phyloP scores from a whole-genome alignment of 2,329 filamentous ascomycete genomes.

The Venturia oleaginea region DNA sequence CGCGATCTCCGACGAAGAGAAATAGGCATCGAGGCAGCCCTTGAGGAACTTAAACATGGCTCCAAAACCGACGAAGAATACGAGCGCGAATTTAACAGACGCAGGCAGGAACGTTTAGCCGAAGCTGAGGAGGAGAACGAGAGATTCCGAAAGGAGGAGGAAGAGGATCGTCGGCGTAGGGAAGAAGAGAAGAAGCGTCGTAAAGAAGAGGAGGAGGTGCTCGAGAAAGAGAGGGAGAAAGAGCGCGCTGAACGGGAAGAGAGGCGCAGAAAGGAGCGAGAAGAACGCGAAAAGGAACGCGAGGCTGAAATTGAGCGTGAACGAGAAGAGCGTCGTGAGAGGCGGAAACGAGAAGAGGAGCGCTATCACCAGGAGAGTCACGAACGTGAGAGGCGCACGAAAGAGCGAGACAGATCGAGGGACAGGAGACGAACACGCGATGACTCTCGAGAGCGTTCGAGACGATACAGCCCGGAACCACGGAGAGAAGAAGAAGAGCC shows the following conservation, averaged over 20 bases:
- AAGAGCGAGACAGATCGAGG: slow-evolving; percentile 26
- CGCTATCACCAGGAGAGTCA: slow-evolving; percentile 31
- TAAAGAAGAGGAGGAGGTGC: slow-evolving; percentile 44
- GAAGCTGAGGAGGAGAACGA: slow-evolving; percentile 51
- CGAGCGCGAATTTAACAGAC: slow-evolving; percentile 53
- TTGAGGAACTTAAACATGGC: slow-evolving; percentile 55
- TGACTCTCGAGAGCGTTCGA: slow-evolving; percentile 3
- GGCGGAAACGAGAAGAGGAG: slow-evolving; percentile 39
- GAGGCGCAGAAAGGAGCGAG: slow-evolving; percentile 26
- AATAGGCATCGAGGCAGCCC: slow-evolving; percentile 60
- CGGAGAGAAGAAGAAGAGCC: slow-evolving; percentile 4
- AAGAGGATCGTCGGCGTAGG: slow-evolving; percentile 36
- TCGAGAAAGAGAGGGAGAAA: slow-evolving; percentile 40
- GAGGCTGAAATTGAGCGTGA: slow-evolving; percentile 43
- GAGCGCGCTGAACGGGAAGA: slow-evolving; percentile 23
- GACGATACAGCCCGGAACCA: slow-evolving; percentile 9
- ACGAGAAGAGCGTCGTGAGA: slow-evolving; percentile 34
- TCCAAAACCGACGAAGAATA: slow-evolving; percentile 68
- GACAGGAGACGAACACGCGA: slow-evolving; percentile 18
- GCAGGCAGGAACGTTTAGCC: slow-evolving; percentile 51
- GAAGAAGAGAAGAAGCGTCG: slow-evolving; percentile 45
- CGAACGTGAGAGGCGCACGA: slow-evolving; percentile 25
- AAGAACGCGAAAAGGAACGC: slow-evolving; percentile 32
- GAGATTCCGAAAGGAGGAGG: slow-evolving; percentile 47
- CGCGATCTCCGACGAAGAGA: slow-evolving; percentile 58